Evolutionary conservation across 768 basidiomycete species (phyloP).

Genomic region (Crepidotus variabilis): DNA sequence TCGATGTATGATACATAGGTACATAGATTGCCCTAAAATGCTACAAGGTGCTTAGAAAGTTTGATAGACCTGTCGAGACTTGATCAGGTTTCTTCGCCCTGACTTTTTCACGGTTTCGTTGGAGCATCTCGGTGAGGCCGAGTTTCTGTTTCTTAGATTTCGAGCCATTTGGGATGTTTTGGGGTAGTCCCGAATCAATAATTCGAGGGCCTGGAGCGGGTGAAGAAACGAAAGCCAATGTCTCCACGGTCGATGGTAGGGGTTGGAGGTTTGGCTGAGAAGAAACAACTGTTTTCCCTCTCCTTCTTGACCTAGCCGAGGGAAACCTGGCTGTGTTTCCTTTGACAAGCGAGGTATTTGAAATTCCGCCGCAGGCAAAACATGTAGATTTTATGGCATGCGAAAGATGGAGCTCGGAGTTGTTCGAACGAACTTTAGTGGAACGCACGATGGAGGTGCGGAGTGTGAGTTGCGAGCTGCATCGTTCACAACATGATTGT

Average conservation of each 20-base stretch:
- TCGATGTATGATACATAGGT: conserved; percentile 4
- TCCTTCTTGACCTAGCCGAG: conserved; percentile 8
- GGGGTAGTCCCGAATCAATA: conserved; percentile 1
- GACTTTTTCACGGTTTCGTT: conserved; percentile 53
- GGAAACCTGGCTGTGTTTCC: conserved; percentile 15
- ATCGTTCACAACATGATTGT: conserved; percentile 39
- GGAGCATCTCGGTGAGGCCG: conserved; percentile 60
- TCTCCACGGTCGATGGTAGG: conserved; percentile 9
- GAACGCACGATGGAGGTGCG: conserved; percentile 33
- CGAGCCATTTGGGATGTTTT: conserved; percentile 7
- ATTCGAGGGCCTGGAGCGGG: not conserved
- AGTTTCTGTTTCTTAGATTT: conserved; percentile 50
- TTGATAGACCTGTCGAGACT: conserved; percentile 41
- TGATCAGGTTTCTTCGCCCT: conserved; percentile 29
- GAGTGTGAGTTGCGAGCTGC: conserved; percentile 46
- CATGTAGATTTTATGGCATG: conserved; percentile 23
- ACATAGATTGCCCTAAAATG: not conserved
- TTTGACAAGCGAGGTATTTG: conserved; percentile 13
- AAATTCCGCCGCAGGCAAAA: conserved; percentile 23
- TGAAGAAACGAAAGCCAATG: conserved; percentile 6
- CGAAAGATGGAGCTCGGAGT: conserved; percentile 4
- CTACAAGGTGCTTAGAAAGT: conserved; percentile 45
- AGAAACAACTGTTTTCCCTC: conserved; percentile 1
- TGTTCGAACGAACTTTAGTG: conserved; percentile 11
- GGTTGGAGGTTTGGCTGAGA: conserved; percentile 1